phyloP scores from a whole-genome alignment of 2,329 filamentous ascomycete species.

The Stachybotrys echinatus region DNA sequence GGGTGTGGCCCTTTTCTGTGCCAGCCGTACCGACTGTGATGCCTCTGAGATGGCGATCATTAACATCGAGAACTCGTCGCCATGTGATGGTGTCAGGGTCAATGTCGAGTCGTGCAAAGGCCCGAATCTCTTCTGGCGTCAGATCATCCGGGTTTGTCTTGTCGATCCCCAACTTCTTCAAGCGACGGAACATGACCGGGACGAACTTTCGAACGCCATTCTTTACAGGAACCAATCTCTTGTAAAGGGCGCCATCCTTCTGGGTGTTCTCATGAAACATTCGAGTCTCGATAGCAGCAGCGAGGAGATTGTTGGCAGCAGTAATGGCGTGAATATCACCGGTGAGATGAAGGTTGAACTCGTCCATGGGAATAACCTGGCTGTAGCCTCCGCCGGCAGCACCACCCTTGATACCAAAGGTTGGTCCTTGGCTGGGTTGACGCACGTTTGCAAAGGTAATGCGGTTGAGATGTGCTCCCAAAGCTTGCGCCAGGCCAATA shows the following conservation, averaged over 20 bases:
- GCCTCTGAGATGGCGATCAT: constrained; percentile 87
- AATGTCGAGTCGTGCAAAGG: constrained; percentile 92
- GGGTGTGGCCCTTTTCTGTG: constrained; percentile 83
- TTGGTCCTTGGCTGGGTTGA: constrained; percentile 94
- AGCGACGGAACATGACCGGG: constrained; percentile 84
- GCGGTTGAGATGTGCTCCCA: constrained; percentile 81
- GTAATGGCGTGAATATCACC: constrained; percentile 98
- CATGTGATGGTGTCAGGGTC: constrained; percentile 97
- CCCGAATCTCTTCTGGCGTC: constrained; percentile 79
- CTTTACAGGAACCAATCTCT: constrained; percentile 81
- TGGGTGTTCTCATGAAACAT: constrained; percentile 98
- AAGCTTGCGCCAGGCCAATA: constrained; percentile 87
- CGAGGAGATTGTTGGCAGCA: constrained; percentile 93
- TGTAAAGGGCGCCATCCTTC: constrained; percentile 83
- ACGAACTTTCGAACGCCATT: constrained; percentile 84
- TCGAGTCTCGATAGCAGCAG: constrained; percentile 92
- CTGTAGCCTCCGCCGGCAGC: constrained; percentile 97
- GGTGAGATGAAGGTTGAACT: constrained; percentile 97
- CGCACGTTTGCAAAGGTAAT: constrained; percentile 95
- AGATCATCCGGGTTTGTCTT: constrained; percentile 92
- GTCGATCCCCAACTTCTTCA: constrained; percentile 93
- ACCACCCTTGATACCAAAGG: constrained; percentile 98
- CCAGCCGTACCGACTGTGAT: constrained; percentile 83
- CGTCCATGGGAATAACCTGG: constrained; percentile 99
- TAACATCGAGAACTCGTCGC: constrained; percentile 93